A percentile compares a stretch with the other conserved stretches of the same genome.
phyloP scores from a whole-genome alignment of 2,329 filamentous ascomycete genomes.

The Venturiaceae sp. region DNA sequence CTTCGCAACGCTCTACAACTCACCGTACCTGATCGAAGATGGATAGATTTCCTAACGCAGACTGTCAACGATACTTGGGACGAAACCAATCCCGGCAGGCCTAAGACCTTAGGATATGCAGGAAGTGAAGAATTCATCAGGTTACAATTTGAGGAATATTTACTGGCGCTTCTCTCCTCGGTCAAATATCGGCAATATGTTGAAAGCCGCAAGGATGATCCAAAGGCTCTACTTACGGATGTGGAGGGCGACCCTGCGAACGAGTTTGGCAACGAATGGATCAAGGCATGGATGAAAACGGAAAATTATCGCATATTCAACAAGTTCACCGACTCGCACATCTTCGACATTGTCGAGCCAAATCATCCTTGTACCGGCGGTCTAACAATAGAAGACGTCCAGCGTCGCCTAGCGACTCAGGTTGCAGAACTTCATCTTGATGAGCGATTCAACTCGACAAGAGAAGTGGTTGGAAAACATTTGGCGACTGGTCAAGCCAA shows the following conservation, averaged over 20 bases:
- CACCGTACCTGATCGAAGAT: slow-evolving; percentile 79
- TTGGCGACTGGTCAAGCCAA: slow-evolving; percentile 82
- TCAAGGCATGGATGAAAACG: slow-evolving; percentile 78
- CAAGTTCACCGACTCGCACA: slow-evolving; percentile 59
- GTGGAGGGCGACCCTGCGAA: slow-evolving; percentile 70
- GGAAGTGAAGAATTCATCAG: slow-evolving; percentile 97
- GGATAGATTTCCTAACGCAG: slow-evolving; percentile 93
- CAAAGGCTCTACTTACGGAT: slow-evolving; percentile 51
- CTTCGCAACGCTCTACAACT: slow-evolving; percentile 67
- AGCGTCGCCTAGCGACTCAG: slow-evolving; percentile 79
- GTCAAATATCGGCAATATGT: slow-evolving; percentile 69
- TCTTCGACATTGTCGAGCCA: slow-evolving; percentile 92
- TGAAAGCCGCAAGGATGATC: slow-evolving; percentile 36
- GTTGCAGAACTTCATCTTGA: slow-evolving; percentile 91
- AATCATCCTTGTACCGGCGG: slow-evolving; percentile 89
- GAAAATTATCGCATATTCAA: slow-evolving; percentile 91
- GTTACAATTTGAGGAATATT: slow-evolving; percentile 93
- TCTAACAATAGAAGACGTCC: slow-evolving; percentile 87
- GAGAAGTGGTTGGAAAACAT: slow-evolving; percentile 80
- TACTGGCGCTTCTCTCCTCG: slow-evolving; percentile 76
- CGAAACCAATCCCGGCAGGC: slow-evolving; percentile 73
- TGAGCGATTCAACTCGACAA: slow-evolving; percentile 73
- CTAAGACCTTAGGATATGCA: slow-evolving; percentile 90
- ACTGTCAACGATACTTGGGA: slow-evolving; percentile 97
- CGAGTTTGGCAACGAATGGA: slow-evolving; percentile 78